These are phyloP conservation scores for Exophiala aquamarina DNA, from an alignment of 2,329 filamentous ascomycete species.

Conservation along the genomic window DNA sequence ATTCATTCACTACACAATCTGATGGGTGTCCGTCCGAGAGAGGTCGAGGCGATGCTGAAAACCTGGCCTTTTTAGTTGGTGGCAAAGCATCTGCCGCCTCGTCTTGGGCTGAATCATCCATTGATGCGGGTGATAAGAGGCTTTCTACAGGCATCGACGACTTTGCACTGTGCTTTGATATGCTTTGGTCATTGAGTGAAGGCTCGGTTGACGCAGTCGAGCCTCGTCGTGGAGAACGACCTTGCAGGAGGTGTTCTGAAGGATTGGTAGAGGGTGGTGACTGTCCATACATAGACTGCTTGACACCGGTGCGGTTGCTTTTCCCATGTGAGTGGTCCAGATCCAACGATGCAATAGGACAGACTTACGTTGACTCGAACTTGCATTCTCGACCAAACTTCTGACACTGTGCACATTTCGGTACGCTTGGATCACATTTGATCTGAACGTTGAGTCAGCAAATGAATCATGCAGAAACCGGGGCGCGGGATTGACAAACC, in stretches of 20 bases:
- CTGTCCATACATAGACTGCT: constrained; percentile 6
- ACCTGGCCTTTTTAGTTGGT: constrained; percentile 26
- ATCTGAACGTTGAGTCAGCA: constrained; percentile 48
- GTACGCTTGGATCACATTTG: constrained; percentile 87
- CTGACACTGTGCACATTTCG: constrained; percentile 86
- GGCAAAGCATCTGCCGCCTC: constrained; percentile 30
- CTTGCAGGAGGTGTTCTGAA: constrained; percentile 13
- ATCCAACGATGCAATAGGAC: too few species aligned
- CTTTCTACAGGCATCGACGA: constrained; percentile 16
- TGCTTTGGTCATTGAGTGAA: constrained; percentile 33
- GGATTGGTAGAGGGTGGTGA: constrained; percentile 13
- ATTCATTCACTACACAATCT: constrained; percentile 4
- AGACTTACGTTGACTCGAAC: constrained; percentile 72
- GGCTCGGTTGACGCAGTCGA: constrained; percentile 27
- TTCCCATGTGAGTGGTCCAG: too few species aligned
- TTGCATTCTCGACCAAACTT: constrained; percentile 85
- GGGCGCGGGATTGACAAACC: too few species aligned
- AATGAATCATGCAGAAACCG: too few species aligned
- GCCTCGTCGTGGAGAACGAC: constrained; percentile 4
- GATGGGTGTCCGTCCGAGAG: constrained; percentile 5
- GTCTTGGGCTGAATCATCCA: constrained; percentile 30
- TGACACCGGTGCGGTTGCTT: constrained; percentile 8
- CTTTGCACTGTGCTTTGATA: constrained; percentile 20
- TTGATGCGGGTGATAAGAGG: constrained; percentile 28
- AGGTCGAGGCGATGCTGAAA: constrained; percentile 22